Conservation (phyloP, 2,329 filamentous ascomycete genomes). For the Colletotrichum sp. region DNA sequence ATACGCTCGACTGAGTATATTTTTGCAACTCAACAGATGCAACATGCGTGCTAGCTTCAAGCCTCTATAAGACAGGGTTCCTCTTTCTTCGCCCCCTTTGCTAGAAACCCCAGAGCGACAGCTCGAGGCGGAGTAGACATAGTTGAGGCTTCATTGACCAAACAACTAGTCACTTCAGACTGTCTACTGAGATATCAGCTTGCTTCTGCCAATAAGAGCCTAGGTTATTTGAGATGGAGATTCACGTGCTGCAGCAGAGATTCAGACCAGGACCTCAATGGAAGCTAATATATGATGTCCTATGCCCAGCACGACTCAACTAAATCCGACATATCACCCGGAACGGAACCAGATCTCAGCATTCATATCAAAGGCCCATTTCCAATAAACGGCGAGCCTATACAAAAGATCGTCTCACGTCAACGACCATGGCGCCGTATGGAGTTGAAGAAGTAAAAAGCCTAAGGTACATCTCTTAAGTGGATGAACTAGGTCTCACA, state of each 20-base stretch:
- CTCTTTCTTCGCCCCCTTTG: background rate
- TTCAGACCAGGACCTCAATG: background rate
- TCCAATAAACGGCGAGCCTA: background rate
- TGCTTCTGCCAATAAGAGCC: background rate
- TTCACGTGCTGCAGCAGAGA: background rate
- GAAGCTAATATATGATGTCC: background rate
- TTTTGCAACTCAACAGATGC: background rate
- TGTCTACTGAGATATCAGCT: accelerated
- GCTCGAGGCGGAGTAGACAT: background rate
- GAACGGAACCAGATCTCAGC: background rate
- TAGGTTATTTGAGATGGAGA: background rate
- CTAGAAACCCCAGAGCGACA: background rate
- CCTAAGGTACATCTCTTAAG: background rate
- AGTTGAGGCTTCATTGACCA: background rate
- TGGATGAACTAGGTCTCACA: background rate
- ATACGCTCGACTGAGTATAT: background rate
- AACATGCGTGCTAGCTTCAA: background rate
- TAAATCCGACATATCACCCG: background rate
- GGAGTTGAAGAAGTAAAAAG: background rate
- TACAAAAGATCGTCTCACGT: background rate
- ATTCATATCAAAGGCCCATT: background rate
- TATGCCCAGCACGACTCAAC: background rate
- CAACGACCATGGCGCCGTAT: background rate
- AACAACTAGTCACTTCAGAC: background rate
- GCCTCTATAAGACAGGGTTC: background rate